phyloP scores from a whole-genome alignment of 2,329 filamentous ascomycete genomes.

The Penicillium sp. region DNA sequence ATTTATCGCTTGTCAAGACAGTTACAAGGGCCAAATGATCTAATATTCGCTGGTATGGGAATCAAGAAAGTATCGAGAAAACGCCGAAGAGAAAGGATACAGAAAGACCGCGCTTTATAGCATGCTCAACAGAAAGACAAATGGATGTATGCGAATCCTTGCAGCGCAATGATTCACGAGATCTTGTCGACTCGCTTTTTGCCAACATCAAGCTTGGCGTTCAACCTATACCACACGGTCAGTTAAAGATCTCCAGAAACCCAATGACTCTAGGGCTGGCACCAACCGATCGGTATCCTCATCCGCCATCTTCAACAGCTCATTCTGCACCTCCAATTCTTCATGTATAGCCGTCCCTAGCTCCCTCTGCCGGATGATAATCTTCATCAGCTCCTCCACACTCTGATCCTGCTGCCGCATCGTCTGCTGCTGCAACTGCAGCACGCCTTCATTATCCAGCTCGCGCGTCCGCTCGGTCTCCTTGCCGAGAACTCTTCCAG shows the following conservation, averaged over 20 bases:
- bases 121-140: not conserved
- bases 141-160: not conserved
- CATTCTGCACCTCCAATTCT: constrained; percentile 63
- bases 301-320: constrained; percentile 60
- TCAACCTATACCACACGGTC: constrained; percentile 34
- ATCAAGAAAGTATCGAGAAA: constrained; percentile 11
- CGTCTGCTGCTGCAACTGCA: constrained; percentile 64
- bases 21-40: not conserved
- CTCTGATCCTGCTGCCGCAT: constrained; percentile 64
- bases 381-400: constrained; percentile 60
- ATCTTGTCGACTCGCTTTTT: constrained; percentile 52
- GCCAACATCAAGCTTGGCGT: constrained; percentile 50
- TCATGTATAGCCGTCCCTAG: constrained; percentile 65
- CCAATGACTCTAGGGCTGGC: not conserved
- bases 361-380: constrained; percentile 62
- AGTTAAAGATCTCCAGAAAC: constrained; percentile 13
- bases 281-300: constrained; percentile 57
- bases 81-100: constrained; percentile 11
- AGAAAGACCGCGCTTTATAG: not conserved
- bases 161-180: constrained; percentile 31
- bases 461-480: constrained; percentile 65
- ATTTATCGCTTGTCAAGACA: not conserved
- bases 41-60: constrained; percentile 15
- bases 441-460: constrained; percentile 64
- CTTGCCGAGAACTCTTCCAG: constrained; percentile 53